Percentiles rank a stretch among this genome's conserved stretches.
These are phyloP conservation scores for Rhazya stricta DNA, from an alignment of 257 asterid genomes.

Conservation along the genomic window DNA sequence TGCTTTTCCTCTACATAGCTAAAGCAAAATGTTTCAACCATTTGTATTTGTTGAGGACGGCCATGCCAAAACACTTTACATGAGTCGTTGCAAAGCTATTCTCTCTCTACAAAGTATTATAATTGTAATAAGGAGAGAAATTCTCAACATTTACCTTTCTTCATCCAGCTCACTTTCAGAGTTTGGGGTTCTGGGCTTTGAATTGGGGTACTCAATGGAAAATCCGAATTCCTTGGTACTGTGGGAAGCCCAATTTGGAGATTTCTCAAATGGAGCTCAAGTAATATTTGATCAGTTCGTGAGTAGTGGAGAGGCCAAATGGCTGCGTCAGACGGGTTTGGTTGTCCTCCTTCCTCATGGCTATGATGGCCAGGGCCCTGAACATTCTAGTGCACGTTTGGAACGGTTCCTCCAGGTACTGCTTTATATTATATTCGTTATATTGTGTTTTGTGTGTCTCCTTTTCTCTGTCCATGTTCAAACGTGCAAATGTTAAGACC, in stretches of 20 bases:
- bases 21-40: not conserved
- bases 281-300: conserved; percentile 91
- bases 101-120: not conserved
- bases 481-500: not conserved
- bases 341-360: conserved; percentile 91
- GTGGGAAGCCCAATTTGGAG: conserved; percentile 99
- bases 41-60: not conserved
- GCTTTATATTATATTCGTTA: not conserved
- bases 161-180: conserved; percentile 82
- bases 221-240: conserved; percentile 86
- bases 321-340: conserved; percentile 91
- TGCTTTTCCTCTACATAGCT: not conserved
- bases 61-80: not conserved
- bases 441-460: not conserved
- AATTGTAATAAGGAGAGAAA: not conserved
- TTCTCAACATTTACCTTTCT: conserved; percentile 6
- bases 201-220: conserved; percentile 95
- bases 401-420: conserved; percentile 91
- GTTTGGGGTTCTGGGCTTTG: conserved; percentile 91
- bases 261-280: conserved; percentile 89
- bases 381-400: conserved; percentile 93
- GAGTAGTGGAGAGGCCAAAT: conserved; percentile 95
- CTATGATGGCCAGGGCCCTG: conserved; percentile 97
- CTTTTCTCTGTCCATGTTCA: not conserved
- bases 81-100: not conserved